Percentiles rank a stretch among this genome's conserved stretches.
Conservation (phyloP, 2,329 filamentous ascomycete species). For the Diaporthe sp. region DNA sequence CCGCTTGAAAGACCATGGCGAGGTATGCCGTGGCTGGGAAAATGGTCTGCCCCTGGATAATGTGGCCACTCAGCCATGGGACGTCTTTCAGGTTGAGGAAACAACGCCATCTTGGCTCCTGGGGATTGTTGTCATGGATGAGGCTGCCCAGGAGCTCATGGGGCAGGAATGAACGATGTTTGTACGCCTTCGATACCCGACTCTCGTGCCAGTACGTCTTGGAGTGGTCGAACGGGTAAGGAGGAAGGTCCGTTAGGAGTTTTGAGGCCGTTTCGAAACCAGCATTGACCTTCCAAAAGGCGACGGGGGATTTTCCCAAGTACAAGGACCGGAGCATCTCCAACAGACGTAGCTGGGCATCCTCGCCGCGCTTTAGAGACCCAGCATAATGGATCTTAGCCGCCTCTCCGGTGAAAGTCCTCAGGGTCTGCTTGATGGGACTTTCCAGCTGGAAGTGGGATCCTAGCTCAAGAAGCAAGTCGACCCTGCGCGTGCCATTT, state of each 20-base stretch:
- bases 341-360: background rate
- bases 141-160: conserved; percentile 54
- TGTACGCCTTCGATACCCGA: conserved; percentile 49
- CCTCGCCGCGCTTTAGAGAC: background rate
- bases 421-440: background rate
- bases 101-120: conserved; percentile 39
- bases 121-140: conserved; percentile 44
- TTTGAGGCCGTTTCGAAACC: background rate
- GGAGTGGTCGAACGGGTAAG: conserved; percentile 61
- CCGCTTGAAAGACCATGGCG: conserved; percentile 41
- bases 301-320: conserved; percentile 58
- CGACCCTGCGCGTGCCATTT: background rate
- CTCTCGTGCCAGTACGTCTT: conserved; percentile 55
- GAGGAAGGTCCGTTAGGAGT: conserved; percentile 51
- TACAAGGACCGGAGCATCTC: conserved; percentile 47
- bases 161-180: conserved; percentile 49
- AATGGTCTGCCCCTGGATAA: conserved; percentile 42
- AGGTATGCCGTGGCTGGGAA: conserved; percentile 39
- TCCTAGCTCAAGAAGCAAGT: conserved; percentile 46
- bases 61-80: conserved; percentile 51
- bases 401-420: background rate
- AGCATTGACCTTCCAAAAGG: conserved; percentile 51
- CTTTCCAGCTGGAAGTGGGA: conserved; percentile 40
- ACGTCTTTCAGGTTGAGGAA: conserved; percentile 38
- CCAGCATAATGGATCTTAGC: background rate